A percentile compares a stretch with the other conserved stretches of the same genome.
Conservation (phyloP, 129 eudicot species). For the Ambrosia artemisiifolia region DNA sequence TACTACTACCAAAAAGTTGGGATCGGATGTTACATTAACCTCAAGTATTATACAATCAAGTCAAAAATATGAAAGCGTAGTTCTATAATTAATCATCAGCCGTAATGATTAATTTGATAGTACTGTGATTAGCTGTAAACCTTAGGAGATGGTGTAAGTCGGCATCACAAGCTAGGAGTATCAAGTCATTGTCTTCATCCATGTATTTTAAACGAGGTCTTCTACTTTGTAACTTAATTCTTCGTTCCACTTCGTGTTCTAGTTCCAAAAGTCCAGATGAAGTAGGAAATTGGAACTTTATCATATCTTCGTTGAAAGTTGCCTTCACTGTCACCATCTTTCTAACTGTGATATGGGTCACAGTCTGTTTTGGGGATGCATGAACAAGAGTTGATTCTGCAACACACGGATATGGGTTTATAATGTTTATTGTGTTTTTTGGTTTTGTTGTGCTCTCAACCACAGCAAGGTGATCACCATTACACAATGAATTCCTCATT, state of each 20-base stretch:
- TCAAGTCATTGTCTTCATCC: constrained; percentile 6
- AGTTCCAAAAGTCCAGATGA: background rate
- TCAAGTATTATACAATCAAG: too few relatives aligned
- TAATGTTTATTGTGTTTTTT: background rate
- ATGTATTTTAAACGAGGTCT: background rate
- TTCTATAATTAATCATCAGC: background rate
- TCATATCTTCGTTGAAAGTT: background rate
- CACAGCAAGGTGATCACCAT: background rate
- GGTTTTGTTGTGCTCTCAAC: background rate
- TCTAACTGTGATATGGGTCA: background rate
- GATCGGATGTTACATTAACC: background rate
- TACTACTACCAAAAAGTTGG: background rate
- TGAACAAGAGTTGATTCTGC: background rate
- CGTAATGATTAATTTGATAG: background rate
- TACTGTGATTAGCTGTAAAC: background rate
- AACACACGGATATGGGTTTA: background rate
- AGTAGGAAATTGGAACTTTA: constrained; percentile 2
- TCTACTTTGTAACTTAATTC: background rate
- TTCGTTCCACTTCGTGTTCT: constrained; percentile 7
- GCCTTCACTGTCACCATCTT: background rate
- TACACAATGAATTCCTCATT: background rate
- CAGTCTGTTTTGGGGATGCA: background rate
- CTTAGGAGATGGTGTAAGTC: background rate
- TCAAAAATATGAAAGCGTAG: background rate
- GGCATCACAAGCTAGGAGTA: background rate